Conservation (phyloP, 371 early-diverging fungal species). For the Smittium culicis region DNA sequence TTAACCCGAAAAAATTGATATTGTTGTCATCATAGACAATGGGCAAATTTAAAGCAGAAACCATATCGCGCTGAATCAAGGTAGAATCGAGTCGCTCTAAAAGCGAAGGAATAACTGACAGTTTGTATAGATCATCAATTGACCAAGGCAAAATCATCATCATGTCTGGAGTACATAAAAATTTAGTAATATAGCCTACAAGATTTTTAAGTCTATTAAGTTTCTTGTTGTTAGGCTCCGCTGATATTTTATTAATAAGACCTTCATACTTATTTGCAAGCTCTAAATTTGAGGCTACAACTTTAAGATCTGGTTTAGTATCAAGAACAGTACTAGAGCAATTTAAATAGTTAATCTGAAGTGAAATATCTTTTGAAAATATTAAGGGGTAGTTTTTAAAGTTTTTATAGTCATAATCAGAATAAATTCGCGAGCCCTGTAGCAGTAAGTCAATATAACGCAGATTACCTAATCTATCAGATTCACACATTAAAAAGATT, state of each 20-base stretch:
- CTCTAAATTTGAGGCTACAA: neutral
- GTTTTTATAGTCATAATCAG: no score
- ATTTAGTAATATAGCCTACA: neutral
- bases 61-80: conserved; percentile 3
- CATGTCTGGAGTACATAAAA: neutral
- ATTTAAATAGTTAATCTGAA: neutral
- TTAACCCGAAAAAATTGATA: no score
- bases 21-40: no score
- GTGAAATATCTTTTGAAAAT: neutral
- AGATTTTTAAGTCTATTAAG: neutral
- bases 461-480: no score
- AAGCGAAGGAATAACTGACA: conserved; percentile 6
- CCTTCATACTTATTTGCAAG: neutral
- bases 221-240: no score
- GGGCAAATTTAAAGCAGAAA: neutral
- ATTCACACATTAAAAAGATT: no score
- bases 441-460: no score
- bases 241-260: neutral
- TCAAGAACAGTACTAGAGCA: neutral
- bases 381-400: neutral
- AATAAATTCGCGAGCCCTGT: no score
- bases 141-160: neutral
- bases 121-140: neutral
- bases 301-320: neutral
- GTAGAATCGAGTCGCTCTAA: neutral